Base-by-base conservation (phyloP, 441 rosid species). In the Lepidium campestre region DNA sequence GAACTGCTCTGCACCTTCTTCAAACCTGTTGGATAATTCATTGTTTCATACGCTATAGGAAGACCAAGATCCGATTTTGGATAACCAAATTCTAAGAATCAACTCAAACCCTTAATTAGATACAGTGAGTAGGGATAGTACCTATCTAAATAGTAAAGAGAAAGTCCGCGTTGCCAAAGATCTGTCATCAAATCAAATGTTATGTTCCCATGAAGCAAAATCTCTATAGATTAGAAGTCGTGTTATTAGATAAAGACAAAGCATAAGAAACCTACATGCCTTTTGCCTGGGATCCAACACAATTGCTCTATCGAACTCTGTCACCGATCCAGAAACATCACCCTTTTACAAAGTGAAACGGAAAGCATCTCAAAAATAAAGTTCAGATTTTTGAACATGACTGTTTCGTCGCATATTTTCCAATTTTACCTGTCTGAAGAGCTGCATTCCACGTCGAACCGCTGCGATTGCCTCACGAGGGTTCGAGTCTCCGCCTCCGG, bases 81-180 rank as follows among this genome's bases (percentile, higher is more conserved):
- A 32, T 36, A 35, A 47, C 42, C 2, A 5, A n/a, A 14, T 7
- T 41, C 6, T 42, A n/a, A 50, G 5, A 40, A 39, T n/a, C 55
- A 65, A 23, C 44, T 57, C 48, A 23, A 18, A 68, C 44, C 23
- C 17, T 3, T 42, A 27, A 53, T 37, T 65, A 60, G 42, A 44
- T 45, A 60, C 18, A 49, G 41, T 35, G 53, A 40, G 46, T 20
- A 15, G 4, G 40, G 10, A 42, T 53, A 40, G 68, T 81, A 90
- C 97, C 91, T 88, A 74, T 88, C 85, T 2, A 88, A 74, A 75
- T 90, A 93, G 79, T 90, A 90, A 68, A 93, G 91, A 12, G 97
- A 90, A 4, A 93, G 76, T 46, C 98, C 98, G 61, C 98, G 83
- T 73, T 93, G 96, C 98, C 98, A 93, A 60, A 88, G 88, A 87